A percentile compares a stretch with the other conserved stretches of the same genome.
Conservation (phyloP, 441 rosid genomes). For the Mallotus japonicus region DNA sequence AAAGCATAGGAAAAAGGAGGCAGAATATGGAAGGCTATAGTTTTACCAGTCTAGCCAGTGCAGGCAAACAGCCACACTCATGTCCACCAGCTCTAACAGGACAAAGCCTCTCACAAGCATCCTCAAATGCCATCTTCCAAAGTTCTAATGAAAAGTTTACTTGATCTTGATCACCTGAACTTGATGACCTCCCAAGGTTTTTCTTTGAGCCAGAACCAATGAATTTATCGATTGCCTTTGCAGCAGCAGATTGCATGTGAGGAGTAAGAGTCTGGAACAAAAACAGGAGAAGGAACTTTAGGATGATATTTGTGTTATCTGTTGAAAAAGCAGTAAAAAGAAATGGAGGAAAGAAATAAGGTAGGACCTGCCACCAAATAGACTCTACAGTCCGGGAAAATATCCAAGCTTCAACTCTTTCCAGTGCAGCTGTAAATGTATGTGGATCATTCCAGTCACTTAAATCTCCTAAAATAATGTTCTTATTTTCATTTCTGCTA, state of each 20-base stretch:
- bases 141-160: conserved; percentile 70
- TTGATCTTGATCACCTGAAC: conserved; percentile 56
- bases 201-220: conserved; percentile 45
- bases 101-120: conserved; percentile 92
- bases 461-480: conserved; percentile 23
- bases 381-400: conserved; percentile 91
- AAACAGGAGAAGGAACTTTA: conserved; percentile 25
- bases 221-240: conserved; percentile 36
- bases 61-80: conserved; percentile 83
- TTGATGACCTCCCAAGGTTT: conserved; percentile 41
- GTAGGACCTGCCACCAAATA: conserved; percentile 95
- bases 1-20: neutral
- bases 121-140: conserved; percentile 94
- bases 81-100: conserved; percentile 93
- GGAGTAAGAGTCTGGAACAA: conserved; percentile 82
- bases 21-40: neutral
- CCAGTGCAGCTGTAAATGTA: conserved; percentile 60
- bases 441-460: conserved; percentile 61
- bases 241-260: conserved; percentile 72
- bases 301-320: neutral
- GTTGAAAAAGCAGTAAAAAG: conserved; percentile 1
- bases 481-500: conserved; percentile 37
- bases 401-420: conserved; percentile 92
- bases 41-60: conserved; percentile 81
- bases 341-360: conserved; percentile 10